Percentiles rank a stretch among this genome's conserved stretches.
phyloP scores from a whole-genome alignment of 352 stramenopile species.

The Phytophthora pisi region DNA sequence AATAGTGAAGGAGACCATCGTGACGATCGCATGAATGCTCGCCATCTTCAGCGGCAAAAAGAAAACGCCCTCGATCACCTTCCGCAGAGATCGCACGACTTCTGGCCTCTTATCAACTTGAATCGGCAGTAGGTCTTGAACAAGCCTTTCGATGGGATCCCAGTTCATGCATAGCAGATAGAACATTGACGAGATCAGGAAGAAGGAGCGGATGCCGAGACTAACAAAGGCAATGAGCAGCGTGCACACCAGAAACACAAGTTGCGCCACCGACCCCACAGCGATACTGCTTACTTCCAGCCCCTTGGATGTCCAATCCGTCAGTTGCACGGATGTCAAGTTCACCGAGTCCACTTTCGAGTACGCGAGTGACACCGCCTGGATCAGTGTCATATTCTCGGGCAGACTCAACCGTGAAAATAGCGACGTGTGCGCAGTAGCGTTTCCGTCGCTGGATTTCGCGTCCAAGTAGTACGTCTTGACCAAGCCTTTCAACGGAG shows the following conservation, averaged over 20 bases:
- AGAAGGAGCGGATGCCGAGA: conserved; percentile 84
- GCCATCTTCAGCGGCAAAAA: conserved; percentile 90
- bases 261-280: conserved; percentile 80
- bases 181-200: conserved; percentile 90
- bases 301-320: conserved; percentile 84
- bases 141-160: conserved; percentile 87
- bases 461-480: conserved; percentile 85
- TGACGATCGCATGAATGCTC: conserved; percentile 88
- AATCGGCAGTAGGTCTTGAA: conserved; percentile 79
- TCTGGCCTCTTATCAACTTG: conserved; percentile 74
- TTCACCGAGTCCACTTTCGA: conserved; percentile 88
- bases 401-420: conserved; percentile 65
- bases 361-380: conserved; percentile 79
- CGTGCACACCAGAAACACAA: conserved; percentile 79
- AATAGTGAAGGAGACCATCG: conserved; percentile 84
- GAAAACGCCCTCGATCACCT: conserved; percentile 88
- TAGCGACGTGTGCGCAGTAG: conserved; percentile 50
- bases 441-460: conserved; percentile 63
- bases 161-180: conserved; percentile 88
- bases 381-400: conserved; percentile 83
- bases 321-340: conserved; percentile 83
- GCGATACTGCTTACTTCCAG: conserved; percentile 86
- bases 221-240: conserved; percentile 87
- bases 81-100: conserved; percentile 72
- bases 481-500: conserved; percentile 78